Base-by-base conservation (phyloP, 225 moss, liverwort and hornwort species). In the Takakia lepidozioides region DNA sequence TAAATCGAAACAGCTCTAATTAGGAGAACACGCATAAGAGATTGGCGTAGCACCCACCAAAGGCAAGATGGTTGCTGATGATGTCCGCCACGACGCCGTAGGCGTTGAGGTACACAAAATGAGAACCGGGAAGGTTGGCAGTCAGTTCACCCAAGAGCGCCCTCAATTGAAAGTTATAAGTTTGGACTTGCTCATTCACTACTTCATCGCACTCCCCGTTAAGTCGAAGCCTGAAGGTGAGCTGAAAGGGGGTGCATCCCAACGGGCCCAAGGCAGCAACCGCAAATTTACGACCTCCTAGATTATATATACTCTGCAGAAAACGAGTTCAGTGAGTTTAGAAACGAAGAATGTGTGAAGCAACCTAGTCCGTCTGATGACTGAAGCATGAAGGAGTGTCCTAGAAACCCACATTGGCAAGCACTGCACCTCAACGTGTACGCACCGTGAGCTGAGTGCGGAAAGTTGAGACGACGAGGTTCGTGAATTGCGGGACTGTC, bases 241-340 rank as follows among this genome's bases (percentile, higher is more conserved):
- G 81, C 54, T 93, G 86, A 52, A 45, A 71, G 3, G 93, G 93
- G 43, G 61, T 49, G 61, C 93, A 93, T 16, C 88, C 93, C 1
- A 88, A 28, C 3, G 87, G 92, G 1, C 78, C 87, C 2, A 92
- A 2, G 0, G 72, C 43, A 1, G 76, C 64, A 19, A 92, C 55
- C 41, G 39, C 48, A 11, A 82, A 35, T 54, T 61, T 79, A 1
- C 82, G 62, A 0, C 69, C 82, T 18, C 92, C 92, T 30, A 73
- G 38, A 2, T 53, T 48, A 53, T 92, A 77, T 19, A 92, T 37
- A 8, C 7, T 66, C 87, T 92, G 65, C 54, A 54, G 15, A 9
- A 8, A 32, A n/a, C n/a, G n/a, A n/a, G n/a, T n/a, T n/a, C n/a
- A n/a, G n/a, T n/a, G n/a, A n/a, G n/a, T n/a, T n/a, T n/a, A n/a